Conservation (phyloP, 345 rosid genomes). For the Leavenworthia alabamica region DNA sequence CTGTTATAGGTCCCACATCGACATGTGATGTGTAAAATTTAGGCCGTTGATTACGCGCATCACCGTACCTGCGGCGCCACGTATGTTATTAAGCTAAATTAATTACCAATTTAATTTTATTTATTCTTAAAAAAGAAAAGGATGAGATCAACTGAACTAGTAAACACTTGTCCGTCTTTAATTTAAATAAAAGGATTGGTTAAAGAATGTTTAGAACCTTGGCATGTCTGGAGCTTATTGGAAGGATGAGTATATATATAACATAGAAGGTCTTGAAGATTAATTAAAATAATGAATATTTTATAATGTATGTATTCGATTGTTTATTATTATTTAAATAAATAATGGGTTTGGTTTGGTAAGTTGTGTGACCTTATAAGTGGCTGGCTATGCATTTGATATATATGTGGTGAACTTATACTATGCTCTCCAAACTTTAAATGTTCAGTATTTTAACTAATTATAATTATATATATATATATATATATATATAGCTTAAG, state of each 20-base stretch:
- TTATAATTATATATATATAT: too few species aligned
- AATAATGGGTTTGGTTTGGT: slow-evolving; percentile 7
- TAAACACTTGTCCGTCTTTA: background rate
- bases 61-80: slow-evolving; percentile 26
- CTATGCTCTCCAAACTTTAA: background rate
- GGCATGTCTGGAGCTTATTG: slow-evolving; percentile 18
- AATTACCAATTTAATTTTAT: background rate
- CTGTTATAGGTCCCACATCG: slow-evolving; percentile 14
- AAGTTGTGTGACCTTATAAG: slow-evolving; percentile 11
- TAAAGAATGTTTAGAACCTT: background rate
- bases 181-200: background rate
- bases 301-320: background rate
- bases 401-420: background rate
- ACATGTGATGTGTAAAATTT: slow-evolving; percentile 17
- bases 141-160: background rate
- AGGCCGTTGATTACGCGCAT: slow-evolving; percentile 27
- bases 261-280: background rate
- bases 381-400: slow-evolving; percentile 8
- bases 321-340: slow-evolving; percentile 3
- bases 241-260: slow-evolving; percentile 6
- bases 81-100: slow-evolving; percentile 15
- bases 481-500: background rate
- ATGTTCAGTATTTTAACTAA: background rate
- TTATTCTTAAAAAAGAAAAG: background rate
- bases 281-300: background rate